Conservation (phyloP, 2,329 filamentous ascomycete genomes). For the Onygena corvina region DNA sequence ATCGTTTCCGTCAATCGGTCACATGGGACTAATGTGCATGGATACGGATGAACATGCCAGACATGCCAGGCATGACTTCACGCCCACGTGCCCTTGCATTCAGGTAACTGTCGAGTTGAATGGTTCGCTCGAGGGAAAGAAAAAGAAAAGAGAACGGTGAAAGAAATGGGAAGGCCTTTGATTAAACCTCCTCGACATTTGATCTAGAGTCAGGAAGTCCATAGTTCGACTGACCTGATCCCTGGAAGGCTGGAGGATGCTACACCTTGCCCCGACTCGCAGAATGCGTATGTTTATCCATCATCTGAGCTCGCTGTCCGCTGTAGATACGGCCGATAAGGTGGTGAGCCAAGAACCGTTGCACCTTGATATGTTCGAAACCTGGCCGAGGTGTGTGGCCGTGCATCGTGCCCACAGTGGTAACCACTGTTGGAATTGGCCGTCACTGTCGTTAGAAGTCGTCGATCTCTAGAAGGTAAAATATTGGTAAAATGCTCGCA, state of each 20-base stretch:
- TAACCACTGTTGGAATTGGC: background rate
- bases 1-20: background rate
- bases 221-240: background rate
- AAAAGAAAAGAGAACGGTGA: background rate
- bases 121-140: background rate
- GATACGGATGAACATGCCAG: too few species aligned
- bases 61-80: slow-evolving; percentile 2
- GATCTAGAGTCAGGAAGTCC: background rate
- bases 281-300: background rate
- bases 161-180: background rate
- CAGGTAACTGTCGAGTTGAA: background rate
- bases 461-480: background rate
- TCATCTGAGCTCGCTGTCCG: background rate
- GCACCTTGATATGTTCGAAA: background rate
- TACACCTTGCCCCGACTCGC: background rate
- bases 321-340: slow-evolving; percentile 4
- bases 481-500: too few species aligned
- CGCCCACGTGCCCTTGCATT: background rate
- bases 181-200: background rate
- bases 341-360: background rate
- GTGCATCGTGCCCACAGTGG: background rate
- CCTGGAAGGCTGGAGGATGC: background rate
- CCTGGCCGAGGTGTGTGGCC: slow-evolving; percentile 1
- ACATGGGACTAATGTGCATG: slow-evolving; percentile 2
- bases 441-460: background rate